A percentile compares a stretch with the other conserved stretches of the same genome.
Conservation (phyloP, 805 yeast genomes). For the Ogataea salicorniae region DNA sequence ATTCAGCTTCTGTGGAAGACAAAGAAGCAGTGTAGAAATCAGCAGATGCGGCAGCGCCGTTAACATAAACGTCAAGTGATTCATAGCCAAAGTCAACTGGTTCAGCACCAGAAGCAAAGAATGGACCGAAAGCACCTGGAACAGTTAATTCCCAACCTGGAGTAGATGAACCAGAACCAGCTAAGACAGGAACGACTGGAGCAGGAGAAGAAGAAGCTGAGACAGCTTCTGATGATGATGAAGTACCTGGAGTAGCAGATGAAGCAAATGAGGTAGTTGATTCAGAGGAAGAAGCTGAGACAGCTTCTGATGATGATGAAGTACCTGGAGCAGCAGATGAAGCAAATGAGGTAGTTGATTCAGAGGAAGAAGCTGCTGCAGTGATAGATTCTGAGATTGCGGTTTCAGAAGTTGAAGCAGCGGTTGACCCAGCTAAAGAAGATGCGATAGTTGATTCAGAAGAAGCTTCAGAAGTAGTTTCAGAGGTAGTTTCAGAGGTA, state of each 20-base stretch:
- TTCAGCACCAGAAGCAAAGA: neutral
- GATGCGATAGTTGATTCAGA: neutral
- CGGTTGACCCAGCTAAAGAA: neutral
- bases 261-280: too few species aligned
- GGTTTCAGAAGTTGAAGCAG: too few species aligned
- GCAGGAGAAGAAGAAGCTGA: neutral
- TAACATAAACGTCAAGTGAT: neutral
- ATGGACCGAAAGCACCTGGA: neutral
- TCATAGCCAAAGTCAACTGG: neutral
- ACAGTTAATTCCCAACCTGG: neutral
- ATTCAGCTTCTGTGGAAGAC: neutral
- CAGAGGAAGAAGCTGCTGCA: neutral
- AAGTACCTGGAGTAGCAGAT: constrained; percentile 1
- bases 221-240: constrained; percentile 11
- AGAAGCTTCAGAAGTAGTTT: neutral
- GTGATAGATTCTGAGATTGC: too few species aligned
- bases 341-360: constrained; percentile 1
- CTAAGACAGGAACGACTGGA: neutral
- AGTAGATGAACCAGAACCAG: neutral
- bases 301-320: too few species aligned
- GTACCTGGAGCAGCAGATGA: constrained; percentile 15
- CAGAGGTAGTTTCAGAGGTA: neutral
- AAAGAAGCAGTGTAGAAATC: neutral
- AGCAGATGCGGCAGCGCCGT: neutral
- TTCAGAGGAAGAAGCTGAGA: constrained; percentile 6